phyloP scores from a whole-genome alignment of 148 eudicot species.

The Chenopodium berlandieri region DNA sequence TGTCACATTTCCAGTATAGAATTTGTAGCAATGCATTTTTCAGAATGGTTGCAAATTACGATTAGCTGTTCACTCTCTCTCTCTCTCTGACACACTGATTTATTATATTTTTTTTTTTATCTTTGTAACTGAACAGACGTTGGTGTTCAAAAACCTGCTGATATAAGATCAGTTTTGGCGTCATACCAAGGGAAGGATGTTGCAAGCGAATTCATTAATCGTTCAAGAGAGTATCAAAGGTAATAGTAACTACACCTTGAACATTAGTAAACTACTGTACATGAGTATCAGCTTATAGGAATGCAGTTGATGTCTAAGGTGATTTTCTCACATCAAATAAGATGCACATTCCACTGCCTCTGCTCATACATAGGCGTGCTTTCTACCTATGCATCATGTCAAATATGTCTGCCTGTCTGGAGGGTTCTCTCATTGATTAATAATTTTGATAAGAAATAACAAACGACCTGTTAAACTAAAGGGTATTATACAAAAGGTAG shows the following conservation, averaged over 20 bases:
- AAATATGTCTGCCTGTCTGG: background rate
- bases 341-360: background rate
- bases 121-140: conserved; percentile 45
- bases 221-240: conserved; percentile 62
- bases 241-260: conserved; percentile 7
- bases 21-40: background rate
- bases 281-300: background rate
- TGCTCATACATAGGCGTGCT: background rate
- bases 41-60: background rate
- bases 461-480: too few relatives aligned
- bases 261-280: too few relatives aligned
- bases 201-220: conserved; percentile 68
- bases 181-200: conserved; percentile 69
- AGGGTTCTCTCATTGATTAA: too few relatives aligned
- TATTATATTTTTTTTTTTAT: background rate
- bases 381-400: background rate
- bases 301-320: background rate
- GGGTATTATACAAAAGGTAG: background rate
- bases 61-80: too few relatives aligned
- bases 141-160: conserved; percentile 52
- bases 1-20: background rate
- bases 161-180: conserved; percentile 59
- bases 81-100: too few relatives aligned
- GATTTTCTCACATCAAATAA: too few relatives aligned
- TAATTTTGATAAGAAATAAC: too few relatives aligned